Evolutionary conservation across 345 rosid genomes (phyloP), one percentile per base, ranked within the genome.

Genomic region (Eucalyptus victrix): DNA sequence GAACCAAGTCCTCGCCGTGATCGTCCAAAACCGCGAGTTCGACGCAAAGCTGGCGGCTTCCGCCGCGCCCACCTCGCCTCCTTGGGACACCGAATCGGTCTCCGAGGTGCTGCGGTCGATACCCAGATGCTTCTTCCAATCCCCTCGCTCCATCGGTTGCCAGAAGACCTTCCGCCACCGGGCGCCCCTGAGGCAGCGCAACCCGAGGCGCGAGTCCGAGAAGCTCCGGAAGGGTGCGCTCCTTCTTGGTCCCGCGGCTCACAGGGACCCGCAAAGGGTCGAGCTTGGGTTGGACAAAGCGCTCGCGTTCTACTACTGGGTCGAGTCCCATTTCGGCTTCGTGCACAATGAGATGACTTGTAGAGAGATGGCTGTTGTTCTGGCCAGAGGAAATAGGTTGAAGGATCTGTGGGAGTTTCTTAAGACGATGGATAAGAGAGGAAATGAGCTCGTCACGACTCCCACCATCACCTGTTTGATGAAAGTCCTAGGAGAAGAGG

Each of bases 401-500:
- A 93, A 91, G 10, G 92, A 90, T 89, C 95, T 96, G 21, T 97
- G 97, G 99, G 92, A 91, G 13, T 97, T 97, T 91, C 97, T 96
- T 28, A 91, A 92, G 89, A 92, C 91, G 89, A 95, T 95, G 89
- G 89, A 95, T 1, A 87, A 93, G 62, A 89, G 94, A 86, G 94
- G 88, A 7, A 89, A 87, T 4, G 86, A 90, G 80, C 90, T 94
- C n/a, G 94, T 96, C 8, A 92, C 94, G 2, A 91, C 93, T 60
- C 40, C 90, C 87, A 91, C 96, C 14, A 49, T 96, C 80, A 97
- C 98, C 88, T 95, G 98, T 95, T 97, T 96, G 98, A 96, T 97
- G 86, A 97, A 97, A 95, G 97, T 96, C 88, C 94, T 96, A 90
- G 99, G 96, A 89, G 97, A 97, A 89, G 97, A 97, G 93, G 99